Percentiles rank a stretch among this genome's conserved stretches.
These are phyloP conservation scores for Glarea lozoyensis DNA, from an alignment of 495 filamentous ascomycete genomes.

Conservation along the genomic window DNA sequence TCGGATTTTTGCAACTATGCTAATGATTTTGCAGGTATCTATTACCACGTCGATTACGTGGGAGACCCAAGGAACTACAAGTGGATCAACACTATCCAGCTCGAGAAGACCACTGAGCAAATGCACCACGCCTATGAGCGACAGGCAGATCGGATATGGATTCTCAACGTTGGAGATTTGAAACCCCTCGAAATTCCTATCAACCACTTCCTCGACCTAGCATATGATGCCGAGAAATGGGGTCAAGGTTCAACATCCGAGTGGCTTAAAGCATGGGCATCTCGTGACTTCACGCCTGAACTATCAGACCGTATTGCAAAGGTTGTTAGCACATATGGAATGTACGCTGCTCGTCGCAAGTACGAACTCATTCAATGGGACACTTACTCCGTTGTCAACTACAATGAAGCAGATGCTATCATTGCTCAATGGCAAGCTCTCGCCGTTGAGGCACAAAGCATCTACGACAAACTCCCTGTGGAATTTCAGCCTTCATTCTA, in stretches of 20 bases:
- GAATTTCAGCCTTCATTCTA: slow-evolving; percentile 51
- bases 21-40: slow-evolving; percentile 40
- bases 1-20: neutral
- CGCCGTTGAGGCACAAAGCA: slow-evolving; percentile 37
- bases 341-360: slow-evolving; percentile 55
- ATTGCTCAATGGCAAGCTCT: slow-evolving; percentile 56
- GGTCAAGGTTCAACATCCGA: slow-evolving; percentile 41
- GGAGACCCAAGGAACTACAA: slow-evolving; percentile 57
- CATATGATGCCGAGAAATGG: slow-evolving; percentile 51
- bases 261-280: slow-evolving; percentile 49
- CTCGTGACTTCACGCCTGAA: slow-evolving; percentile 48
- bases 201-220: slow-evolving; percentile 57
- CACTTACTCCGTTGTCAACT: slow-evolving; percentile 59
- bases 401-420: slow-evolving; percentile 59
- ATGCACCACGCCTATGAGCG: slow-evolving; percentile 54
- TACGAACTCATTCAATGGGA: slow-evolving; percentile 58
- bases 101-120: slow-evolving; percentile 56
- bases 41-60: slow-evolving; percentile 71
- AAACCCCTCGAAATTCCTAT: slow-evolving; percentile 64
- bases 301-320: slow-evolving; percentile 40
- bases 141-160: slow-evolving; percentile 60
- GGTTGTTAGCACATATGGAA: slow-evolving; percentile 52
- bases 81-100: slow-evolving; percentile 64
- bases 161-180: slow-evolving; percentile 69
- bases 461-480: slow-evolving; percentile 44